Evolutionary conservation across 495 filamentous ascomycete species (phyloP), one percentile per base, ranked within the genome.

Genomic region (Staphylotrichum tortipilum): DNA sequence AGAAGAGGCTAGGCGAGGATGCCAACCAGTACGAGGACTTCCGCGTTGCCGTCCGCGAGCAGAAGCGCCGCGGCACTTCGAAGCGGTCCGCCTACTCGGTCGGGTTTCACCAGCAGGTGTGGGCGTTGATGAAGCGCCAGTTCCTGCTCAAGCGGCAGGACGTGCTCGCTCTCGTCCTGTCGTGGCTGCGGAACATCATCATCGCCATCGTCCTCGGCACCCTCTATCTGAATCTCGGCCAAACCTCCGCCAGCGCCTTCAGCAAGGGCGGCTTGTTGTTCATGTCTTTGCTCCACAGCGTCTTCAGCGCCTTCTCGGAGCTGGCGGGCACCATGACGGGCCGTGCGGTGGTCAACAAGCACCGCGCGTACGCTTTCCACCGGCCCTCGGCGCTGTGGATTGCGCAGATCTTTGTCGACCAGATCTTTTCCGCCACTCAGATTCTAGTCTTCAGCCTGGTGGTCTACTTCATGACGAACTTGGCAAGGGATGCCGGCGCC

Each of bases 81-180:
- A 77, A 80, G 55, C 78, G 75, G 37, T 87, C 84, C 3, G 84
- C 89, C 12, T 94, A 94, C 69, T 84, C 79, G 0, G 83, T 90
- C 42, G 85, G 85, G 0, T 89, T 86, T 62, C 78, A 83, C 46
- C 68, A 84, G 2, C 88, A 94, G 60, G 72, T 91, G 7, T 90
- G 84, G 85, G 83, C 85, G 6, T 58, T 92, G 47, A 85, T 88
- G 77, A 81, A 88, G 57, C 76, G 88, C 1, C 88, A 94, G 59
- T 91, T 85, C 60, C 69, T 85, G 23, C 79, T 91, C 54, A 91
- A 90, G 66, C 85, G 83, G 77, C 86, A 90, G 58, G 88, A 94
- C 58, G 83, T 83, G 42, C 85, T 90, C 56, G 77, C 77, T 3
- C 68, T 89, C n/a, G 70, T 73, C 11, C 80, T 90, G 21, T 84